Conservation (phyloP, 2,329 filamentous ascomycete species). For the Penicillium vulpinum region DNA sequence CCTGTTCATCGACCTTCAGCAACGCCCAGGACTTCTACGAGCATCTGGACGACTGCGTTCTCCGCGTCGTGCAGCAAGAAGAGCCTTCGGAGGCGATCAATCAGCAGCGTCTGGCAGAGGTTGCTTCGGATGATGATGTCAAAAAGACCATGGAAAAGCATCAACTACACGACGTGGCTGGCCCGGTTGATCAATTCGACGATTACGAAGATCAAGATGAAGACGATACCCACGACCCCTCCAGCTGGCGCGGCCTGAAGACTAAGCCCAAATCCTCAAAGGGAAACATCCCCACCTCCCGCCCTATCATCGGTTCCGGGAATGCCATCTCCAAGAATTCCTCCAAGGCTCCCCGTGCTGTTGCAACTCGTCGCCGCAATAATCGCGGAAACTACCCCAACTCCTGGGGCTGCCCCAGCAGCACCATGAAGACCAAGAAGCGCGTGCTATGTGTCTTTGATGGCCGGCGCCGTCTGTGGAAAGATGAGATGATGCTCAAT, state of each 20-base stretch:
- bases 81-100: constrained; percentile 61
- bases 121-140: constrained; percentile 60
- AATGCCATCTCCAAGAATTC: constrained; percentile 45
- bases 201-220: constrained; percentile 58
- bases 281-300: constrained; percentile 51
- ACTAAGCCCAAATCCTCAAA: constrained; percentile 50
- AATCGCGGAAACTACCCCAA: constrained; percentile 91
- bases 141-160: constrained; percentile 60
- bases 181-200: constrained; percentile 52
- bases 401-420: constrained; percentile 87
- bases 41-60: constrained; percentile 74
- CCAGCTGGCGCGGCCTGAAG: constrained; percentile 48
- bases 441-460: constrained; percentile 92
- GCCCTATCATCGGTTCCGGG: constrained; percentile 52
- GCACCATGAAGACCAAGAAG: constrained; percentile 98
- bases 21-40: constrained; percentile 97
- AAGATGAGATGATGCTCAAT: constrained; percentile 98
- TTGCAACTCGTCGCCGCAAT: constrained; percentile 72
- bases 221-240: constrained; percentile 53
- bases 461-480: constrained; percentile 81
- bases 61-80: constrained; percentile 62
- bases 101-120: constrained; percentile 55
- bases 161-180: constrained; percentile 52
- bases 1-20: constrained; percentile 79
- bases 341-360: constrained; percentile 60